phyloP scores from a whole-genome alignment of 768 basidiomycete genomes.

The Suillus ampliporus region DNA sequence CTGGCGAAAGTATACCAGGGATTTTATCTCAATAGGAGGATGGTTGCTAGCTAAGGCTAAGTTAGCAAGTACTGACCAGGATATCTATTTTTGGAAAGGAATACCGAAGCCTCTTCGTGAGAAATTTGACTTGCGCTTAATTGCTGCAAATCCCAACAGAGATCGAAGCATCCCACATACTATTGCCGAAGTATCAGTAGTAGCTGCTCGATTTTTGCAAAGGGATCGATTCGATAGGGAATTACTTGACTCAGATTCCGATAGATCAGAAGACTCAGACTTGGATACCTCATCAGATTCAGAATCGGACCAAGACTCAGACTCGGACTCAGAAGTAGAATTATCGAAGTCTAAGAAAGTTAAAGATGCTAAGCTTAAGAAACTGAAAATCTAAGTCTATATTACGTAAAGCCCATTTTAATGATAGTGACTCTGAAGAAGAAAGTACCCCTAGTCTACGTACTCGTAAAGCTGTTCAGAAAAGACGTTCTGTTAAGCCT shows the following conservation, averaged over 20 bases:
- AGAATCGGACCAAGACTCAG: too few relatives aligned
- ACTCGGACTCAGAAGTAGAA: too few relatives aligned
- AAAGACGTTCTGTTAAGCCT: too few relatives aligned
- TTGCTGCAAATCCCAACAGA: not conserved
- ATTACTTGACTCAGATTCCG: not conserved
- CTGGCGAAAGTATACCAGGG: conserved; percentile 15
- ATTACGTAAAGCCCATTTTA: too few relatives aligned
- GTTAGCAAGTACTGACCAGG: not conserved
- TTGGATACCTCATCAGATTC: too few relatives aligned
- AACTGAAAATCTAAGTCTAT: too few relatives aligned
- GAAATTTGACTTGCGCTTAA: not conserved
- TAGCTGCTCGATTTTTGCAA: not conserved
- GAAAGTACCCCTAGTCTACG: too few relatives aligned
- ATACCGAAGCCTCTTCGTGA: conserved; percentile 5
- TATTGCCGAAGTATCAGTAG: too few relatives aligned
- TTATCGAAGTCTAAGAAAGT: too few relatives aligned
- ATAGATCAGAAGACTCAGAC: conserved; percentile 12
- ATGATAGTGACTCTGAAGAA: too few relatives aligned
- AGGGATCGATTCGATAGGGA: conserved; percentile 8
- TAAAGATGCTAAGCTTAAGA: too few relatives aligned
- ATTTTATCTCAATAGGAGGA: conserved; percentile 20
- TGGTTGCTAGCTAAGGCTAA: conserved; percentile 7
- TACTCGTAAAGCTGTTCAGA: too few relatives aligned
- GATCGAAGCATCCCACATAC: not conserved
- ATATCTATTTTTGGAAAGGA: conserved; percentile 19